Percentiles rank a stretch among this genome's conserved stretches.
Conservation (phyloP, 352 stramenopile species). For the Globisporangium camurandrum region DNA sequence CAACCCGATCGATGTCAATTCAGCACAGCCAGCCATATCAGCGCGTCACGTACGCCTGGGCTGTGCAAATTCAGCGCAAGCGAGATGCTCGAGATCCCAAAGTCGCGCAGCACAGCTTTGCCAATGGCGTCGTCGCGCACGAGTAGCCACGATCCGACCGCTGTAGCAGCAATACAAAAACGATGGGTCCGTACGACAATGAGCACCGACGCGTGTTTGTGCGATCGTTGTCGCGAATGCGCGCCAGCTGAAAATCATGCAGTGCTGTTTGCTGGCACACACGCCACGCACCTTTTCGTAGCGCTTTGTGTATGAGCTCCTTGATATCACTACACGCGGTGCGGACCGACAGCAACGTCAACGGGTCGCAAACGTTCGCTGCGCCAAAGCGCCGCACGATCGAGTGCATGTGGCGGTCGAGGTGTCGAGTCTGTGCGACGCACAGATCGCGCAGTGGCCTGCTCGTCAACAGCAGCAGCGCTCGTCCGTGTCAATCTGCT, state of each 20-base stretch:
- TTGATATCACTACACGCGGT: not conserved
- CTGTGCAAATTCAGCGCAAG: slow-evolving; percentile 16
- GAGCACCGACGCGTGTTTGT: too few relatives aligned
- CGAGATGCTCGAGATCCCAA: slow-evolving; percentile 12
- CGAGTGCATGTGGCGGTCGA: not conserved
- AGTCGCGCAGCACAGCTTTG: slow-evolving; percentile 9
- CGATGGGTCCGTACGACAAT: too few relatives aligned
- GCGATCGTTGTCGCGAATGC: too few relatives aligned
- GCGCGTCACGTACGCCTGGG: slow-evolving; percentile 3
- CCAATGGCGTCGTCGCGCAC: slow-evolving; percentile 12
- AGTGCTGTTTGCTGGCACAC: too few relatives aligned
- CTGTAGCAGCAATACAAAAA: not conserved
- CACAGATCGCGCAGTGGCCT: not conserved
- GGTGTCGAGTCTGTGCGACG: not conserved
- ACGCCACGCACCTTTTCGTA: not conserved
- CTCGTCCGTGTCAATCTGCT: slow-evolving; percentile 1
- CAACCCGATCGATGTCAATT: not conserved
- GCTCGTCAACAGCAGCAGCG: too few relatives aligned
- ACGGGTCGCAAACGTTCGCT: not conserved
- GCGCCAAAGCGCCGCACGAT: not conserved
- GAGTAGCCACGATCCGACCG: slow-evolving; percentile 11
- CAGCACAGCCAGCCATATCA: not conserved
- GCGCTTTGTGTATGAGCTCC: not conserved
- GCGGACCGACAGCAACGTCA: not conserved
- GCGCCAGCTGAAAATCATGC: too few relatives aligned